Evolutionary conservation across 2,329 filamentous ascomycete genomes (phyloP).

Genomic region (Aspergillus sclerotialis): DNA sequence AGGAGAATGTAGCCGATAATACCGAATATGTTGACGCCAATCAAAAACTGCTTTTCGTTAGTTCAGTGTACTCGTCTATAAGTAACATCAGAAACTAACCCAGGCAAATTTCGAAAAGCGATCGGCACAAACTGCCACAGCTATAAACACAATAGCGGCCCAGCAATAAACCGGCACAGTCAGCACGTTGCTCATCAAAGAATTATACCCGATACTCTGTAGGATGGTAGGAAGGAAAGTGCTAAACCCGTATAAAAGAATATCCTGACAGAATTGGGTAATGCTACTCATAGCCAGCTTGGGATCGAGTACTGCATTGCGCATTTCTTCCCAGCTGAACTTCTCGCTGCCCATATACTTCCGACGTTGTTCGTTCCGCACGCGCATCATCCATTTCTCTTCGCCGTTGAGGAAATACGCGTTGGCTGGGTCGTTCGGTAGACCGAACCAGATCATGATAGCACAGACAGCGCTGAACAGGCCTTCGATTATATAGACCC

Average conservation of each 20-base stretch:
- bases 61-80: too few relatives aligned
- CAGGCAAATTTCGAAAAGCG: constrained; percentile 24
- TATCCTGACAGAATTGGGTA: constrained; percentile 48
- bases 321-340: constrained; percentile 47
- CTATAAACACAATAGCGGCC: constrained; percentile 42
- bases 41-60: constrained; percentile 22
- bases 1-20: constrained; percentile 46
- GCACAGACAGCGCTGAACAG: constrained; percentile 38
- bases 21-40: constrained; percentile 36
- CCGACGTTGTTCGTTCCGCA: constrained; percentile 39
- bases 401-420: constrained; percentile 45
- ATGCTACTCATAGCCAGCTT: constrained; percentile 46
- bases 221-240: constrained; percentile 54
- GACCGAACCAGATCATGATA: constrained; percentile 39
- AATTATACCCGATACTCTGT: constrained; percentile 44
- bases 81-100: constrained; percentile 9
- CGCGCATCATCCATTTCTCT: constrained; percentile 45
- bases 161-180: constrained; percentile 53
- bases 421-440: constrained; percentile 42
- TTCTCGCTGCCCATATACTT: constrained; percentile 46
- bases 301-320: constrained; percentile 41
- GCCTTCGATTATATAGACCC: constrained; percentile 48
- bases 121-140: constrained; percentile 43
- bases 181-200: constrained; percentile 47
- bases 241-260: constrained; percentile 51